A percentile compares a stretch with the other conserved stretches of the same genome.
phyloP scores from a whole-genome alignment of 495 filamentous ascomycete species.

The Hypoxylon crocopeplum region DNA sequence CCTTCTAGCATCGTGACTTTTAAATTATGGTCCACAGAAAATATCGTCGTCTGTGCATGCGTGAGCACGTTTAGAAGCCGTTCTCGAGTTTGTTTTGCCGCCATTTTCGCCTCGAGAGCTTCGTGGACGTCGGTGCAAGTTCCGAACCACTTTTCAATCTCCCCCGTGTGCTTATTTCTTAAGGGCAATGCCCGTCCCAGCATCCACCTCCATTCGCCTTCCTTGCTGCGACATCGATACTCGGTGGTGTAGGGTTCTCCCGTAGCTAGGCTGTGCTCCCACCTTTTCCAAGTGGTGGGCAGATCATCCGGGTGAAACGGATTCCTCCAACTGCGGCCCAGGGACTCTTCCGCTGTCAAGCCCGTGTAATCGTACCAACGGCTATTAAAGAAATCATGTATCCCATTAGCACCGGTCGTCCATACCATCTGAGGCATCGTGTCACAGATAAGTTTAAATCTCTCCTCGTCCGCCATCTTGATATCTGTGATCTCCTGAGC shows the following conservation, averaged over 20 bases:
- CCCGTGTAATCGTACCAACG: constrained; percentile 78
- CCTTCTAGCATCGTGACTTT: constrained; percentile 70
- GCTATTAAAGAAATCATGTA: constrained; percentile 70
- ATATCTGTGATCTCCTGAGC: constrained; percentile 65
- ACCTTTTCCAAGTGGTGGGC: constrained; percentile 53
- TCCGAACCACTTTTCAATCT: constrained; percentile 75
- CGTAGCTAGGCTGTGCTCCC: constrained; percentile 64
- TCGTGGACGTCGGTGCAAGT: constrained; percentile 75
- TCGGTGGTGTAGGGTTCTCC: constrained; percentile 70
- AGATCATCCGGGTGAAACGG: constrained; percentile 66
- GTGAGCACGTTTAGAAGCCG: constrained; percentile 72
- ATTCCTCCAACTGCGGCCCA: constrained; percentile 49
- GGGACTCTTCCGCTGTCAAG: constrained; percentile 57
- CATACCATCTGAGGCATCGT: constrained; percentile 73
- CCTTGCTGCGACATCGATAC: constrained; percentile 67
- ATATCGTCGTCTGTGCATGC: constrained; percentile 71
- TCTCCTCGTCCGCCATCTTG: constrained; percentile 66
- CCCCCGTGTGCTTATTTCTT: constrained; percentile 62
- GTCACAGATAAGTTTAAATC: constrained; percentile 73
- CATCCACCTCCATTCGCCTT: constrained; percentile 76
- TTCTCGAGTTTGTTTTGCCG: constrained; percentile 63
- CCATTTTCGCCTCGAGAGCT: constrained; percentile 64
- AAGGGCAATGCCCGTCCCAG: constrained; percentile 69
- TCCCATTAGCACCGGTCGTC: constrained; percentile 66
- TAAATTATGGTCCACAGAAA: constrained; percentile 64